A percentile compares a stretch with the other conserved stretches of the same genome.
Evolutionary conservation across 192 early-diverging fungal genomes (phyloP).

Genomic region (Coemansia javaensis): DNA sequence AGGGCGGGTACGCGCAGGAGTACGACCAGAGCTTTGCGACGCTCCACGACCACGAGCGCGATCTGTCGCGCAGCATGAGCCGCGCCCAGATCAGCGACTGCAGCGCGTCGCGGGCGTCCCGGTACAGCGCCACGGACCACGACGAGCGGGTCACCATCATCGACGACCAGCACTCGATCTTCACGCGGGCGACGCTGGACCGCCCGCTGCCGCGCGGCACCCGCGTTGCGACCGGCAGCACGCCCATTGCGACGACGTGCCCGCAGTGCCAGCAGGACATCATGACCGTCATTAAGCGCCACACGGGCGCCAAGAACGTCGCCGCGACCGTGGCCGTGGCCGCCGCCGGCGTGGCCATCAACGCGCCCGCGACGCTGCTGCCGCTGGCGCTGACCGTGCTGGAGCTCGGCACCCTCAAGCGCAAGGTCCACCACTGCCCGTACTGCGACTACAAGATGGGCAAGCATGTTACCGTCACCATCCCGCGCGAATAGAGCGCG

Average conservation of each 20-base stretch:
- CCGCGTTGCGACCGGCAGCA: conserved; percentile 16
- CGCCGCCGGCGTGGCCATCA: conserved; percentile 31
- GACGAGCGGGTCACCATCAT: conserved; percentile 14
- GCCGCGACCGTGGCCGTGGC: conserved; percentile 34
- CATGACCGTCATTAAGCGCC: conserved; percentile 33
- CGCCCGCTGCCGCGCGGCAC: conserved; percentile 26
- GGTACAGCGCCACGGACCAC: not conserved
- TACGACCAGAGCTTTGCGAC: not conserved
- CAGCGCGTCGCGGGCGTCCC: no score
- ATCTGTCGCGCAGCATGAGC: conserved; percentile 2
- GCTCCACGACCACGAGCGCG: not conserved
- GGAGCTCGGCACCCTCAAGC: conserved; percentile 35
- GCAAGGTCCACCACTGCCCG: conserved; percentile 42
- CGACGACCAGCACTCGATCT: conserved; percentile 31
- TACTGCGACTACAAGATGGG: conserved; percentile 44
- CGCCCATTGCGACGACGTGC: conserved; percentile 25
- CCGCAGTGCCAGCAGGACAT: conserved; percentile 25
- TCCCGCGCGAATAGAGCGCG: conserved; percentile 15
- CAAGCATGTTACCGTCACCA: conserved; percentile 40
- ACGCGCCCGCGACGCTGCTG: conserved; percentile 30
- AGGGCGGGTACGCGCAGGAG: not conserved
- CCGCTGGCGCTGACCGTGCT: conserved; percentile 42
- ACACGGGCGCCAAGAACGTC: conserved; percentile 39
- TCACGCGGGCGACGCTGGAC: conserved; percentile 13
- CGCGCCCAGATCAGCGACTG: no score